Percentiles rank a stretch among this genome's conserved stretches.
Evolutionary conservation across 306 rosid genomes (phyloP).

Genomic region (Cucurbita pepo): DNA sequence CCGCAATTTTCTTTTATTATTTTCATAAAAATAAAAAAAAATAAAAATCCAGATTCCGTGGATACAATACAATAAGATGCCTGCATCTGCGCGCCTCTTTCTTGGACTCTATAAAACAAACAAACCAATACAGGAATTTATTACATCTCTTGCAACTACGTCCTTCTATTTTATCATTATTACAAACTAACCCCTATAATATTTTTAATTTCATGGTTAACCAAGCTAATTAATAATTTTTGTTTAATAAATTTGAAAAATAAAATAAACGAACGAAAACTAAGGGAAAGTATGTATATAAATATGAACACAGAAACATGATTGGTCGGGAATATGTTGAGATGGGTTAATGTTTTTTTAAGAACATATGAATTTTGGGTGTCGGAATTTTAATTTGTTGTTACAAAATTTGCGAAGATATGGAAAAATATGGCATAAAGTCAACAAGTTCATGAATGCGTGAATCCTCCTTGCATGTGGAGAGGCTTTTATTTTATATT

Average conservation of each 20-base stretch:
- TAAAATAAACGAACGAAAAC: background rate
- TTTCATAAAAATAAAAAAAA: no score
- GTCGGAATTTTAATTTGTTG: background rate
- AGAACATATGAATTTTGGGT: background rate
- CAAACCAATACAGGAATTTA: no score
- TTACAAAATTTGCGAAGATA: background rate
- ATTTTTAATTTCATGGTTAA: background rate
- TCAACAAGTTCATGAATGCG: background rate
- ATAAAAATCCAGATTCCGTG: background rate
- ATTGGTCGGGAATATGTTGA: background rate
- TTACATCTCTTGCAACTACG: background rate
- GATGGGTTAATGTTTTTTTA: background rate
- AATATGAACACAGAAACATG: background rate
- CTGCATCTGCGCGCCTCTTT: background rate
- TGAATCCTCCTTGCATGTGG: background rate
- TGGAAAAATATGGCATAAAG: background rate
- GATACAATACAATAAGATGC: background rate
- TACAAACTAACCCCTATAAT: background rate
- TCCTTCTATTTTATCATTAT: background rate
- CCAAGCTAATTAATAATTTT: no score
- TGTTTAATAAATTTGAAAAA: no score
- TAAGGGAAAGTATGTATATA: background rate
- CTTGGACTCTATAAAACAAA: background rate
- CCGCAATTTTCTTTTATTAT: background rate
- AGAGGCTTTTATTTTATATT: background rate